Evolutionary conservation across 768 basidiomycete genomes (phyloP), one percentile per base, ranked within the genome.

Genomic region (Lactarius vividus): DNA sequence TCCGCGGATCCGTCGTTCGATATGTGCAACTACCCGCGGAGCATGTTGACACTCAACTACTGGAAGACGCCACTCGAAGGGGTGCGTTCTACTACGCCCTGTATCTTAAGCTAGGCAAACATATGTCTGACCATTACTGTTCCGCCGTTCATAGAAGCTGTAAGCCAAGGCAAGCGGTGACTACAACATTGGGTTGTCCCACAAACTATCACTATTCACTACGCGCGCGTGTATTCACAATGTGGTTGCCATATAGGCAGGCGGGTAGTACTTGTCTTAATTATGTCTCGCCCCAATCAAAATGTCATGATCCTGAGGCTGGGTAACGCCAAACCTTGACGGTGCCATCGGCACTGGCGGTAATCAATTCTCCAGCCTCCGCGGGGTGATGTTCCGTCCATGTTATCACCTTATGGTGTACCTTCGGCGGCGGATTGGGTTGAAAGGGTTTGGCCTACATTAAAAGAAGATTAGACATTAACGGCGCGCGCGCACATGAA

Each of bases 61-160:
- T 99, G 46, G 96, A 99, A 78, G 96, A 99, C 75, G 96, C 96
- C 35, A 98, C 96, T 40, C 82, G 97, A 75, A 82, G 96, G 86
- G 97, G 96, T 97, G 62, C 59, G 81, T 67, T 23, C 46, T 53
- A n/a, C 40, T 44, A 15, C 52, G 39, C 46, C 33, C 39, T 57
- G 16, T 15, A 46, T 35, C 18, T 40, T 26, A 53, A 9, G 9
- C n/a, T 4, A 37, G 40, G n/a, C n/a, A n/a, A n/a, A n/a, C n/a
- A n/a, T n/a, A n/a, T n/a, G n/a, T 31, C 60, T 61, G 28, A 68
- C 13, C 49, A 52, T 39, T 61, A 16, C 20, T 57, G 39, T 13
- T 42, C 11, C 42, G 13, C 54, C 26, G 23, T 28, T 15, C 40
- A 57, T 28, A 69, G 68, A 69, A 52, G 68, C 66, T 11, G 58